Evolutionary conservation across 78 protist species (phyloP).

Genomic region (Bigelowiella natans): DNA sequence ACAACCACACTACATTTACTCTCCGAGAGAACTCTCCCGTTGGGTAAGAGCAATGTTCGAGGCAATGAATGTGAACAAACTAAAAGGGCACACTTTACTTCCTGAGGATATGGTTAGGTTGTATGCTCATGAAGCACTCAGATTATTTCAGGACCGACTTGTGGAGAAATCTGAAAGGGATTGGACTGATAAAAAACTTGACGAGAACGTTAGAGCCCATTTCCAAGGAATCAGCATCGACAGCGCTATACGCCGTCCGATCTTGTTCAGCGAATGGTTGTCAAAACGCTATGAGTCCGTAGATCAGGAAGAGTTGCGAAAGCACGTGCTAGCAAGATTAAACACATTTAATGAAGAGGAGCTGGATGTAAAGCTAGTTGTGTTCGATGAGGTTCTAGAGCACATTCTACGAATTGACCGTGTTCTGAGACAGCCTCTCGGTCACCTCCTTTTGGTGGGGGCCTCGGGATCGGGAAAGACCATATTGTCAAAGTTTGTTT

Average conservation of each 20-base stretch:
- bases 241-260: constrained; percentile 65
- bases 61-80: not conserved
- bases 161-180: constrained; percentile 61
- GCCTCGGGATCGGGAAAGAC: constrained; percentile 93
- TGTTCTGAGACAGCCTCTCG: constrained; percentile 83
- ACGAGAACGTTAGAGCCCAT: constrained; percentile 19
- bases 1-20: constrained; percentile 91
- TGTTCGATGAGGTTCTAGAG: constrained; percentile 78
- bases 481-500: constrained; percentile 69
- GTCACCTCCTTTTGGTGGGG: constrained; percentile 78
- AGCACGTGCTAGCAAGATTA: constrained; percentile 62
- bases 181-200: constrained; percentile 70
- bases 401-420: constrained; percentile 84
- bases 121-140: constrained; percentile 88
- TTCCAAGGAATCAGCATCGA: constrained; percentile 42
- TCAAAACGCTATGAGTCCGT: constrained; percentile 52
- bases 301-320: constrained; percentile 57
- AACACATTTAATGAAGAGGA: constrained; percentile 82
- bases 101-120: constrained; percentile 54
- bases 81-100: not conserved
- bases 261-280: constrained; percentile 80
- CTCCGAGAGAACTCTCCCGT: constrained; percentile 91
- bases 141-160: constrained; percentile 91
- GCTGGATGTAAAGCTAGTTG: constrained; percentile 71
- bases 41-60: constrained; percentile 82